These are phyloP conservation scores for Acanthamoeba healyi DNA, from an alignment of 208 protist species.

Conservation along the genomic window DNA sequence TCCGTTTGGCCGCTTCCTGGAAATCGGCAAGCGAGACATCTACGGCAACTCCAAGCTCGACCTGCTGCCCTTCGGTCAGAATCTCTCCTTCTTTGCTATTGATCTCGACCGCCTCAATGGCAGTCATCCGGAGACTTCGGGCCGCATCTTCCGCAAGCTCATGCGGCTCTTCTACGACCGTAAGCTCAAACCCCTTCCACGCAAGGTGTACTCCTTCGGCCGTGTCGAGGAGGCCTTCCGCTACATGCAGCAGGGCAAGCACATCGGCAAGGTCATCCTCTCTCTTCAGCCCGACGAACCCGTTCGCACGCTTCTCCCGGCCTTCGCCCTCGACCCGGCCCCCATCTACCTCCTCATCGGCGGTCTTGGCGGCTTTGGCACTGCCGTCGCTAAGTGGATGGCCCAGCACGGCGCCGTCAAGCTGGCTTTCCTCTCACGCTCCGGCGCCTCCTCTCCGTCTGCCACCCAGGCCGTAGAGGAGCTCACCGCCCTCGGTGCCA, in stretches of 20 bases:
- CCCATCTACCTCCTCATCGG: constrained; percentile 76
- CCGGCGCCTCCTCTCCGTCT: not conserved
- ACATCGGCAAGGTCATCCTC: constrained; percentile 85
- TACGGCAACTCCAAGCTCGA: constrained; percentile 82
- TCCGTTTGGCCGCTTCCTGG: constrained; percentile 86
- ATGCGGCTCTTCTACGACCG: constrained; percentile 14
- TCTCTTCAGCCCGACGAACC: constrained; percentile 14
- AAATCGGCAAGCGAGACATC: constrained; percentile 90
- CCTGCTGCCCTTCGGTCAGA: constrained; percentile 85
- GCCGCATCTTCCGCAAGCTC: constrained; percentile 76
- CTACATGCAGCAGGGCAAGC: constrained; percentile 79
- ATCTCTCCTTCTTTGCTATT: constrained; percentile 78
- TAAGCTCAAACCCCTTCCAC: constrained; percentile 64
- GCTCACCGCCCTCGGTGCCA: not conserved
- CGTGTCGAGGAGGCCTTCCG: constrained; percentile 77
- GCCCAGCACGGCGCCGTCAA: not conserved
- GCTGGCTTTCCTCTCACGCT: constrained; percentile 63
- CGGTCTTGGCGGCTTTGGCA: constrained; percentile 74
- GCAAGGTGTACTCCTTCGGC: constrained; percentile 76
- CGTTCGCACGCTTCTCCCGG: not conserved
- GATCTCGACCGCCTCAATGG: constrained; percentile 85
- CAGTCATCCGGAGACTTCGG: not conserved
- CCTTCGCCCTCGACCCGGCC: constrained; percentile 9
- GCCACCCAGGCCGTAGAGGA: not conserved
- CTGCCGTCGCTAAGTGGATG: constrained; percentile 27